Evolutionary conservation across 2,329 filamentous ascomycete species (phyloP).

Genomic region (Arthrobotrys entomopaga): DNA sequence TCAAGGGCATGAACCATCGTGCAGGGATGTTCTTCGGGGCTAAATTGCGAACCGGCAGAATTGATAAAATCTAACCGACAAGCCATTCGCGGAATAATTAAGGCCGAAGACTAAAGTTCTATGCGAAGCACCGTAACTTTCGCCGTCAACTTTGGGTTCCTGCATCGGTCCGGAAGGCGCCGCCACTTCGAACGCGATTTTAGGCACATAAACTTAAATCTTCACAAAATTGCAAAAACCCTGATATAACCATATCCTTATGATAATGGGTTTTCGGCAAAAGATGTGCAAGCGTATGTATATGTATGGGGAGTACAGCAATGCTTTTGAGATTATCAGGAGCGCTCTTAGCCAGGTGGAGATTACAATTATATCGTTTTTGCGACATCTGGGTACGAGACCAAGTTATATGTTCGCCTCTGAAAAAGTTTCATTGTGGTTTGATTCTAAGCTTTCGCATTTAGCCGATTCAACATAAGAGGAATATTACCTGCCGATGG

Average conservation of each 20-base stretch:
- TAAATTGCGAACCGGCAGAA: slow-evolving; percentile 51
- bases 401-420: too few species aligned
- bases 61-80: slow-evolving; percentile 49
- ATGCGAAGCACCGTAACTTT: too few species aligned
- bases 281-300: slow-evolving; percentile 1
- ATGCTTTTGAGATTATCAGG: slow-evolving; percentile 20
- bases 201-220: slow-evolving; percentile 34
- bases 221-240: too few species aligned
- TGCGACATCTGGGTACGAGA: too few species aligned
- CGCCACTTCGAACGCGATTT: slow-evolving; percentile 29
- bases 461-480: too few species aligned
- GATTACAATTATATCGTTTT: not conserved
- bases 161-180: slow-evolving; percentile 45
- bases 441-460: too few species aligned
- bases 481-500: too few species aligned
- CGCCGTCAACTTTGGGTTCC: slow-evolving; percentile 10
- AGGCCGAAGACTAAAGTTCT: slow-evolving; percentile 15
- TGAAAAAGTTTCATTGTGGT: too few species aligned
- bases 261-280: slow-evolving; percentile 26
- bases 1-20: slow-evolving; percentile 11
- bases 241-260: slow-evolving; percentile 35
- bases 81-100: slow-evolving; percentile 43
- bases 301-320: slow-evolving; percentile 8
- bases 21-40: slow-evolving; percentile 39
- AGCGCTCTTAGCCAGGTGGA: slow-evolving; percentile 6